Evolutionary conservation across 164 flowering plant genomes (phyloP).

Genomic region (Brasenia schreberi): DNA sequence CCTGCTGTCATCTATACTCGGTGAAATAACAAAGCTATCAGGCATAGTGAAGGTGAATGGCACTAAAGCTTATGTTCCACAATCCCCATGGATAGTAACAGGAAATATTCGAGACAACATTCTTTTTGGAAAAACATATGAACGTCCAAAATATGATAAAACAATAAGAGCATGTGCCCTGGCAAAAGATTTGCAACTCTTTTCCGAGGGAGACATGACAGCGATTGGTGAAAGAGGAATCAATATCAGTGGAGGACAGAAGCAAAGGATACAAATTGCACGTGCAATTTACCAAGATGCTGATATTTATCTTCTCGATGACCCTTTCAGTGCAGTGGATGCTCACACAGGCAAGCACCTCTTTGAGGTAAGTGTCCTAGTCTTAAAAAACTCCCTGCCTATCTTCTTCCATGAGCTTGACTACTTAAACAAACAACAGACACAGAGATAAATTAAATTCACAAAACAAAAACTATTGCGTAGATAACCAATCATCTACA

Average conservation of each 20-base stretch:
- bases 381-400: neutral
- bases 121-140: constrained; percentile 58
- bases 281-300: constrained; percentile 95
- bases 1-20: constrained; percentile 67
- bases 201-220: constrained; percentile 69
- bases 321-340: constrained; percentile 99
- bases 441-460: no score
- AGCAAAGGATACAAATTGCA: constrained; percentile 94
- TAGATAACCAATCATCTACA: no score
- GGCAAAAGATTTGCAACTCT: constrained; percentile 77
- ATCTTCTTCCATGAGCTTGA: no score
- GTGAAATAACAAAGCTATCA: constrained; percentile 64
- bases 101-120: constrained; percentile 81
- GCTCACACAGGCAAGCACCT: constrained; percentile 96
- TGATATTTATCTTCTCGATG: constrained; percentile 88
- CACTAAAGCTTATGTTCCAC: constrained; percentile 89
- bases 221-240: constrained; percentile 98
- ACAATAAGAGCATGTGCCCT: constrained; percentile 81
- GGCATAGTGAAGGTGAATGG: constrained; percentile 73
- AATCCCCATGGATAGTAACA: constrained; percentile 87
- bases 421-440: no score
- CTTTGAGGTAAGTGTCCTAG: constrained; percentile 43
- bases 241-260: constrained; percentile 97
- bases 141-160: constrained; percentile 40
- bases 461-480: no score